phyloP scores from a whole-genome alignment of 345 rosid genomes.

The Eucalyptus curtisii region DNA sequence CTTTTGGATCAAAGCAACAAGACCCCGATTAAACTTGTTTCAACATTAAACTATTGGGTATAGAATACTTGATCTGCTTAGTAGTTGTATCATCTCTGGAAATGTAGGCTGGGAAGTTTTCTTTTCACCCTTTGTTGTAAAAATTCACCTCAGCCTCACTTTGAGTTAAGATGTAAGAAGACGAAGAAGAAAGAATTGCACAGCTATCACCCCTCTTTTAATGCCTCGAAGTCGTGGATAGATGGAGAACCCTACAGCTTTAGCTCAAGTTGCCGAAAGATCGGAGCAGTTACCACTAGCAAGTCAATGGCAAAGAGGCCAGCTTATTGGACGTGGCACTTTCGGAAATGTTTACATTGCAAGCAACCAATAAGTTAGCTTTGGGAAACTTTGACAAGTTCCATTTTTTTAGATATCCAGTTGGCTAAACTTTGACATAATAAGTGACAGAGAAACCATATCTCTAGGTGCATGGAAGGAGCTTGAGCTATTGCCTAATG shows the following conservation, averaged over 20 bases:
- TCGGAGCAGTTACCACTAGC: too few relatives aligned
- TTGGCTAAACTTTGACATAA: neutral
- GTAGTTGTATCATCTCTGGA: neutral
- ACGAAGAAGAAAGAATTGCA: neutral
- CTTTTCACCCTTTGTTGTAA: neutral
- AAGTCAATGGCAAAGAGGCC: too few relatives aligned
- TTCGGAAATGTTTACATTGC: conserved; percentile 38
- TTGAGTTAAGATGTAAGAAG: neutral
- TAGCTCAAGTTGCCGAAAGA: too few relatives aligned
- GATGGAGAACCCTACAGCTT: neutral
- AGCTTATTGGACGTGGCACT: conserved; percentile 26
- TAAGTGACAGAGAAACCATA: neutral
- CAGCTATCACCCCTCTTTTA: neutral
- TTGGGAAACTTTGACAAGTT: neutral
- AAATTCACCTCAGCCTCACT: neutral
- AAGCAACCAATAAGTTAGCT: conserved; percentile 29
- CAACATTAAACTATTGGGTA: neutral
- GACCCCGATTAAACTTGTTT: too few relatives aligned
- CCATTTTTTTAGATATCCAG: neutral
- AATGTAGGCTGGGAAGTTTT: neutral
- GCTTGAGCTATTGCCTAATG: neutral
- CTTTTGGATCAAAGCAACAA: neutral
- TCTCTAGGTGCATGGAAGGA: conserved; percentile 4
- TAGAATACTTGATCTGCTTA: too few relatives aligned
- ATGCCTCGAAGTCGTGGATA: neutral